phyloP scores from a whole-genome alignment of 768 basidiomycete species.

The Tricholoma sp. region DNA sequence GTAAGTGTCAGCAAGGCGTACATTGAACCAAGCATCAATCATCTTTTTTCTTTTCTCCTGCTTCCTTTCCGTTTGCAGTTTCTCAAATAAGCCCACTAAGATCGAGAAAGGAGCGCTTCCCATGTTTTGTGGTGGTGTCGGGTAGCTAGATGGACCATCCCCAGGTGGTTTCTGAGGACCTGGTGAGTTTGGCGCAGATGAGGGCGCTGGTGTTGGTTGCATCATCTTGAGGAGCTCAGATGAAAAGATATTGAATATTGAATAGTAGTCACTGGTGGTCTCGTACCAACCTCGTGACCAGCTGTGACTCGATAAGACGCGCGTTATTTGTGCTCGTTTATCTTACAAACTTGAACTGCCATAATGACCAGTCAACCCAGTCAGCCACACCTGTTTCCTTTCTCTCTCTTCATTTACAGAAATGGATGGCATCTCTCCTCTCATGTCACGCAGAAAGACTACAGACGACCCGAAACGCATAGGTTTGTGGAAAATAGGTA shows the following conservation, averaged over 20 bases:
- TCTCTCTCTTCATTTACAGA: slow-evolving; percentile 1
- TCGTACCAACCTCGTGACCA: slow-evolving; percentile 12
- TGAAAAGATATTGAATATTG: background rate
- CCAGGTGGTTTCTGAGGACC: slow-evolving; percentile 11
- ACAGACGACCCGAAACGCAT: slow-evolving; percentile 58
- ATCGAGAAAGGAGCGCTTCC: slow-evolving; percentile 68
- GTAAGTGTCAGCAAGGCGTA: slow-evolving; percentile 32
- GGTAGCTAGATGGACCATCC: slow-evolving; percentile 34
- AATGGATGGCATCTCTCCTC: slow-evolving; percentile 25
- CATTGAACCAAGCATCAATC: slow-evolving; percentile 76
- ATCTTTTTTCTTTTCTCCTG: slow-evolving; percentile 67
- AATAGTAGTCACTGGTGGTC: background rate
- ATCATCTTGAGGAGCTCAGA: slow-evolving; percentile 29
- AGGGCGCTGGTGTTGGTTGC: slow-evolving; percentile 65
- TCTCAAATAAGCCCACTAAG: slow-evolving; percentile 68
- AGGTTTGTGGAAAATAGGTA: slow-evolving; percentile 79
- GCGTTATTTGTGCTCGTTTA: slow-evolving; percentile 32
- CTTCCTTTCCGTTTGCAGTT: slow-evolving; percentile 65
- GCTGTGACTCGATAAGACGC: slow-evolving; percentile 16
- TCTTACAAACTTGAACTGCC: background rate
- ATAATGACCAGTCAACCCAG: slow-evolving; percentile 1
- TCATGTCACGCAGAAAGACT: slow-evolving; percentile 20
- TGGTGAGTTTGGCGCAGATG: slow-evolving; percentile 52
- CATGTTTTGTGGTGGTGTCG: slow-evolving; percentile 57
- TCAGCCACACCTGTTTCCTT: slow-evolving; percentile 17